Base-by-base conservation (phyloP, 805 yeast species). In the Candida palmyrensis region DNA sequence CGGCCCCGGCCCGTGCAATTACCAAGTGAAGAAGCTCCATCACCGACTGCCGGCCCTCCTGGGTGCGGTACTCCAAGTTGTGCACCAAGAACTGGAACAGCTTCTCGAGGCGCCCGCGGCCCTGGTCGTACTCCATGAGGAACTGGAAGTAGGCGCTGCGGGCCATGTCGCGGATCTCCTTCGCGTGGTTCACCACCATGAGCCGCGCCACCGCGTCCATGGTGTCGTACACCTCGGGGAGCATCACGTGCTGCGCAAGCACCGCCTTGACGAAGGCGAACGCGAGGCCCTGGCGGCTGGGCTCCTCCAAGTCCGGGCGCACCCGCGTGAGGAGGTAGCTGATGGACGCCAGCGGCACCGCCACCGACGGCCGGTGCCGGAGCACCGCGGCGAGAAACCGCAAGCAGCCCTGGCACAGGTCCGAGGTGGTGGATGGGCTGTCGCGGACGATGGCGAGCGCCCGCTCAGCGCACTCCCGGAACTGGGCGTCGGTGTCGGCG, bases 41-140 rank as follows among this genome's bases (percentile, higher is more conserved):
- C 2, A 87, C 95, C 0, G 97, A 85, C 43, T 82, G 81, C 33
- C 97, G 70, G 33, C 98, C 98, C 26, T 76, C 70, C 37, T 83
- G 83, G 3, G 95, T 79, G 4, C 94, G 89, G 52, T 92, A 92
- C 16, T 78, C 71, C 42, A 92, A 62, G 53, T 92, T 92, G 35
- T 75, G 76, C 6, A 89, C 83, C 56, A 92, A 66, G 51, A 82
- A 79, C 42, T 80, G 77, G 59, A 90, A 80, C 43, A 86, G 94
- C 45, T 81, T 84, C 42, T 84, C 92, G 30, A 92, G 55, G 42
- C 86, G 74, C 3, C 90, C 88, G 46, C 79, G 72, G 20, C 97
- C 88, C 61, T 90, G 97, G 47, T 95, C 97, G 50, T 85, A 92
- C 47, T 88, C 96, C 82, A 87, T 82, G 49, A 92, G 60, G 47